These are phyloP conservation scores for Cardiosporidium cionae DNA, from an alignment of 169 alveolate genomes.

Conservation along the genomic window DNA sequence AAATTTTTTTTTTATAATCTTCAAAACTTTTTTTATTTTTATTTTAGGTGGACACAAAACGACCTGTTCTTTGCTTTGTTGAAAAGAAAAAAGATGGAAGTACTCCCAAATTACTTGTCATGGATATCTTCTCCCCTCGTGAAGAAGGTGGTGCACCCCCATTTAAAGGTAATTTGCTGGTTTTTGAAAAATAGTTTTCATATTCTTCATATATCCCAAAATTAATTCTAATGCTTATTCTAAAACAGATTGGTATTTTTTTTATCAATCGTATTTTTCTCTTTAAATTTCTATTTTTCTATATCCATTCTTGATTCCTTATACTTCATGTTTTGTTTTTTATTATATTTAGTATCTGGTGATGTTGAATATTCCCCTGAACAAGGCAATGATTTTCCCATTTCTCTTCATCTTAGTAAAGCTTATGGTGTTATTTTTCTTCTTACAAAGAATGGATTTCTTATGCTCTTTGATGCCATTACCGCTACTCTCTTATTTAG, in stretches of 20 bases:
- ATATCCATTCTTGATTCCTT: too few relatives aligned
- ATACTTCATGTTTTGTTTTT: background rate
- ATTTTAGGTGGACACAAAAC: conserved; percentile 54
- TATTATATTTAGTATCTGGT: background rate
- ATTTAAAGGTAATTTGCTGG: background rate
- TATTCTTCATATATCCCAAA: too few relatives aligned
- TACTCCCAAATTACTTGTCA: conserved; percentile 27
- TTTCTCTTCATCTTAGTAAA: conserved; percentile 39
- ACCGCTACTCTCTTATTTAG: conserved; percentile 46
- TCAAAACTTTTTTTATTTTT: too few relatives aligned
- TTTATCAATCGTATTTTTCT: too few relatives aligned
- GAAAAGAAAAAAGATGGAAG: conserved; percentile 29
- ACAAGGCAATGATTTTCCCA: conserved; percentile 52
- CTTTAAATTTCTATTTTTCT: too few relatives aligned
- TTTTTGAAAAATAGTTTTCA: too few relatives aligned
- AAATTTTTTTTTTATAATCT: too few relatives aligned
- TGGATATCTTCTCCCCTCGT: conserved; percentile 27
- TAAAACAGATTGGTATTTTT: too few relatives aligned
- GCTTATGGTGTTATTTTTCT: conserved; percentile 53
- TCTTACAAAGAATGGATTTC: conserved; percentile 63
- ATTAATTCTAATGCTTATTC: too few relatives aligned
- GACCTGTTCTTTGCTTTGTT: conserved; percentile 44
- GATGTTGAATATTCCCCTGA: conserved; percentile 25
- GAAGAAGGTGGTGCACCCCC: conserved; percentile 31
- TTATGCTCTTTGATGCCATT: conserved; percentile 52